A percentile compares a stretch with the other conserved stretches of the same genome.
Conservation (phyloP, 2,329 filamentous ascomycete genomes). For the Cladophialophora carrionii region DNA sequence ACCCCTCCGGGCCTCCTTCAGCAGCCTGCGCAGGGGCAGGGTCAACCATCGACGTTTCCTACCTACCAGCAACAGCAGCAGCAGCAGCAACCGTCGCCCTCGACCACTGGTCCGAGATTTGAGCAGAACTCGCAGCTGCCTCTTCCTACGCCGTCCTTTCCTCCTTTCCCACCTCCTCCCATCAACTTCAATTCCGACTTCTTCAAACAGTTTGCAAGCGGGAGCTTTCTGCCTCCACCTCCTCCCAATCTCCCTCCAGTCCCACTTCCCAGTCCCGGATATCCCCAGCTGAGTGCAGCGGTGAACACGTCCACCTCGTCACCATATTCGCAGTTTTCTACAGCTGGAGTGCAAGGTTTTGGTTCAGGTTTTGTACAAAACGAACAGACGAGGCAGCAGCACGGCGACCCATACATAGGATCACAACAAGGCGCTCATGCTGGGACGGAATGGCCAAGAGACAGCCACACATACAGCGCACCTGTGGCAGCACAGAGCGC, state of each 20-base stretch:
- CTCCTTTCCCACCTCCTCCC: constrained; percentile 37
- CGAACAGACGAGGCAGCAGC: constrained; percentile 21
- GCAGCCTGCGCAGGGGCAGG: constrained; percentile 21
- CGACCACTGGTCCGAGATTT: constrained; percentile 26
- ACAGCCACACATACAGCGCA: constrained; percentile 19
- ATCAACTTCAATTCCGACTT: constrained; percentile 36
- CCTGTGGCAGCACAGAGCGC: constrained; percentile 10
- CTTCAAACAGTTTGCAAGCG: constrained; percentile 36
- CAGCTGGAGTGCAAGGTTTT: constrained; percentile 13
- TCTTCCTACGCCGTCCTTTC: constrained; percentile 38
- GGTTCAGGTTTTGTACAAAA: constrained; percentile 17
- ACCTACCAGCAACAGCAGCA: constrained; percentile 12
- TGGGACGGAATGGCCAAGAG: constrained; percentile 13
- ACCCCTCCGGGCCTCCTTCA: constrained; percentile 30
- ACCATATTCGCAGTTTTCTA: constrained; percentile 27
- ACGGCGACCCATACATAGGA: constrained; percentile 12
- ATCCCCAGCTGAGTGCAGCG: constrained; percentile 28
- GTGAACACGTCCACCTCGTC: constrained; percentile 25
- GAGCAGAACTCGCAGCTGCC: constrained; percentile 36
- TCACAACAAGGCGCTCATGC: constrained; percentile 11
- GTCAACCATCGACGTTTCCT: constrained; percentile 4
- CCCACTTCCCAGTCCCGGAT: constrained; percentile 30
- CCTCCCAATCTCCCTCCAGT: constrained; percentile 33
- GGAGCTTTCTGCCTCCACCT: constrained; percentile 31
- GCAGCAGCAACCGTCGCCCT: constrained; percentile 19